A percentile compares a stretch with the other conserved stretches of the same genome.
Conservation (phyloP, 176 grass and related monocot species). For the Oryza glaberrima region DNA sequence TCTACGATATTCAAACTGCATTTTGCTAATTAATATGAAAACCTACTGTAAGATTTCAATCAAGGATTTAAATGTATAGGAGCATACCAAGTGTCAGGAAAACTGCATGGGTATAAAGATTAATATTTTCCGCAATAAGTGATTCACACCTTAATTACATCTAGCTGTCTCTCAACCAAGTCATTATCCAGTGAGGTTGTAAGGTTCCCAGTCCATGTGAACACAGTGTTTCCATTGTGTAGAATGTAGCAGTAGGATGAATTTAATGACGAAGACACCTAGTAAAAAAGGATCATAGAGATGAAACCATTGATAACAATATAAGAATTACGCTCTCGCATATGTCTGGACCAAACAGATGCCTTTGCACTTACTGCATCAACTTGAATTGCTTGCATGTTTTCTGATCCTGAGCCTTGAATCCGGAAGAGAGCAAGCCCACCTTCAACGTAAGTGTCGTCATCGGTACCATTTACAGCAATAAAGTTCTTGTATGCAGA, state of each 20-base stretch:
- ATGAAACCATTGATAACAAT: slow-evolving; percentile 36
- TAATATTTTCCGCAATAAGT: slow-evolving; percentile 6
- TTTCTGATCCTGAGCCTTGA: slow-evolving; percentile 89
- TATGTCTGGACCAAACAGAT: slow-evolving; percentile 26
- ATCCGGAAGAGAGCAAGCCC: slow-evolving; percentile 82
- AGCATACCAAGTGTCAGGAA: slow-evolving; percentile 14
- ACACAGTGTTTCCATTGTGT: slow-evolving; percentile 77
- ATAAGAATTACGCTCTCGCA: slow-evolving; percentile 15
- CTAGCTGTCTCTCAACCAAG: slow-evolving; percentile 89
- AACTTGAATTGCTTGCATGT: slow-evolving; percentile 98
- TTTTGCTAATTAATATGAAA: slow-evolving; percentile 17
- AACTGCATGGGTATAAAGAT: slow-evolving; percentile 7
- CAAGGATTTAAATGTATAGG: background rate
- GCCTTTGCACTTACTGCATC: slow-evolving; percentile 63
- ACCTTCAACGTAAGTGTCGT: slow-evolving; percentile 83
- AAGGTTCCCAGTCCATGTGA: slow-evolving; percentile 81
- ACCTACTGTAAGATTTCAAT: background rate
- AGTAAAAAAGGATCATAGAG: slow-evolving; percentile 34
- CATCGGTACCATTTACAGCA: slow-evolving; percentile 55
- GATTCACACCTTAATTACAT: slow-evolving; percentile 87
- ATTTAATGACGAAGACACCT: slow-evolving; percentile 89
- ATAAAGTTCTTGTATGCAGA: slow-evolving; percentile 86
- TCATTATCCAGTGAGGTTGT: slow-evolving; percentile 80
- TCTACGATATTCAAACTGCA: background rate
- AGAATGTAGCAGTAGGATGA: slow-evolving; percentile 93